phyloP scores from a whole-genome alignment of 2,329 filamentous ascomycete genomes.

The Diaporthe amygdali region DNA sequence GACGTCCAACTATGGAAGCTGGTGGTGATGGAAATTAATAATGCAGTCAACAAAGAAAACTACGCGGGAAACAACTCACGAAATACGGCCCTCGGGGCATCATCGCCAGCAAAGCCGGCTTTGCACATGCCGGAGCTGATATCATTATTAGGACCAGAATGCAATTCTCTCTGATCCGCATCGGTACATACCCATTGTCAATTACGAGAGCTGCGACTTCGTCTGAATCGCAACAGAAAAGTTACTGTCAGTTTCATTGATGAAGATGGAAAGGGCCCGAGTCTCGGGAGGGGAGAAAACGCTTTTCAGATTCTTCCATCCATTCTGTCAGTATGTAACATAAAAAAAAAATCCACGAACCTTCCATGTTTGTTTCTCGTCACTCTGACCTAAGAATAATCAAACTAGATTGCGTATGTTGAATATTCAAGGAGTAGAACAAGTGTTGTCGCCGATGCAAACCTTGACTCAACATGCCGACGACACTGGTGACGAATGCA shows the following conservation, averaged over 20 bases:
- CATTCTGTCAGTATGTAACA: too few relatives aligned
- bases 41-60: constrained; percentile 31
- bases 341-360: too few relatives aligned
- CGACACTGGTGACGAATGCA: not conserved
- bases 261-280: not conserved
- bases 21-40: constrained; percentile 24
- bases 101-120: constrained; percentile 99
- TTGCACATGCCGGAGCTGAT: constrained; percentile 99
- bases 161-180: constrained; percentile 29
- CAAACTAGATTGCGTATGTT: not conserved
- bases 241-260: not conserved
- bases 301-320: too few relatives aligned
- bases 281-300: not conserved
- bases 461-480: not conserved
- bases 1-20: constrained; percentile 99
- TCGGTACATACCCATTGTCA: constrained; percentile 98
- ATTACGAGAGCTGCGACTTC: constrained; percentile 99
- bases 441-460: not conserved
- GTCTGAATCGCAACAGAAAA: constrained; percentile 65
- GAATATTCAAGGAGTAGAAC: not conserved
- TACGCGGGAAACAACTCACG: constrained; percentile 73
- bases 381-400: not conserved
- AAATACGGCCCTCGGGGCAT: constrained; percentile 99
- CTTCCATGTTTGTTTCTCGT: not conserved
- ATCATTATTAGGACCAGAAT: constrained; percentile 41